Base-by-base conservation (phyloP, 257 asterid species). In the Rauvolfia tetraphylla region DNA sequence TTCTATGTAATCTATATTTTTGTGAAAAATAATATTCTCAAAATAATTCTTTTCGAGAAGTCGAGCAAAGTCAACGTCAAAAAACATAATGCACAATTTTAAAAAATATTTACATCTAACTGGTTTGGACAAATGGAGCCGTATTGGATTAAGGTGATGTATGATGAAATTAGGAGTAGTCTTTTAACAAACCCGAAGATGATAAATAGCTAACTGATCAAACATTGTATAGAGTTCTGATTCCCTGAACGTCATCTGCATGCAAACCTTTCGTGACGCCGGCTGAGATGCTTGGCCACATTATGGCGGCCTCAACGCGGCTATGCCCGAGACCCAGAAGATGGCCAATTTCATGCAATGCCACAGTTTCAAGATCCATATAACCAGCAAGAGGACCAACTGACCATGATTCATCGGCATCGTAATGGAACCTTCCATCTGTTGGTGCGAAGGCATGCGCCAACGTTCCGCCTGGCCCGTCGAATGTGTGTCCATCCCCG, bases 311-410 rank as follows among this genome's bases (percentile, higher is more conserved):
- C 5, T n/a, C 49, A 53, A 76, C 77, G 0, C 46, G 2, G 62
- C 84, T 83, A 48, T 86, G 89, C 1, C 72, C 84, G 3, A 86
- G 84, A 15, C 87, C 89, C 13, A 83, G 84, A 42, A 83, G 81
- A 42, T 86, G 87, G 23, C 89, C 89, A 7, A 86, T 81, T 66
- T 86, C 87, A 75, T 85, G 89, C 31, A 85, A 1, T 1, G 89
- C 87, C 53, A 81, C 68, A 0, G 80, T 76, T 65, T 86, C 80
- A 49, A 83, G 42, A 78, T 86, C 80, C 46, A 75, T 44, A 2
- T 31, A n/a, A 29, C 38, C 22, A 0, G 75, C 83, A 41, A 27
- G 10, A 82, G 42, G 78, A 85, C 44, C 82, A 77, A 53, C 7
- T 53, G 59, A 53, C 59, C 59, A 53, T 53, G 25, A 20, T 5